A percentile compares a stretch with the other conserved stretches of the same genome.
phyloP scores from a whole-genome alignment of 495 filamentous ascomycete genomes.

The Penicillium odoratum region DNA sequence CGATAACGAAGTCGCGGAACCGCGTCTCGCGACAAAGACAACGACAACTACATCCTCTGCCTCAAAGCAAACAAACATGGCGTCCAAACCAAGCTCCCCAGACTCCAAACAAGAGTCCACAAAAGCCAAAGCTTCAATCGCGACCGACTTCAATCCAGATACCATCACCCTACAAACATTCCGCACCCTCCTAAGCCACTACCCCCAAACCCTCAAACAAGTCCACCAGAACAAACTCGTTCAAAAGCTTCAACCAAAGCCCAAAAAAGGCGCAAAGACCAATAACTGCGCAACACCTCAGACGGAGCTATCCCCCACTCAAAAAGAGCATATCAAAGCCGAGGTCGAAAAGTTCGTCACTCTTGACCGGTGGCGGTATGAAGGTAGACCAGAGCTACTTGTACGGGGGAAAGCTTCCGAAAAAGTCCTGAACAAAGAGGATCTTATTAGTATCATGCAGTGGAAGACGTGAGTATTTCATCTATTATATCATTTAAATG shows the following conservation, averaged over 20 bases:
- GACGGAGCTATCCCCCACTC: constrained; percentile 8
- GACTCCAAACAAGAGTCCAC: not conserved
- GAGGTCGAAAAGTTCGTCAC: constrained; percentile 25
- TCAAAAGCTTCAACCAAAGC: constrained; percentile 24
- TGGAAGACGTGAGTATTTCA: constrained; percentile 70
- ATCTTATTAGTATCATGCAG: constrained; percentile 54
- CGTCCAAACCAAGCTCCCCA: not conserved
- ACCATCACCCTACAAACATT: constrained; percentile 37
- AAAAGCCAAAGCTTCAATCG: not conserved
- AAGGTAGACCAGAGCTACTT: constrained; percentile 23
- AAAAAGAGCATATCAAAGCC: constrained; percentile 18
- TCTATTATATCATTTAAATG: not conserved
- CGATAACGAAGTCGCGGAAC: not conserved
- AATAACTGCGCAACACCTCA: constrained; percentile 1
- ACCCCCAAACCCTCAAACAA: constrained; percentile 31
- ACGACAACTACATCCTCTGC: too few relatives aligned
- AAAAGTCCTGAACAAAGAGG: constrained; percentile 27
- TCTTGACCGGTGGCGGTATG: constrained; percentile 41
- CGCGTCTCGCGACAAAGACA: not conserved
- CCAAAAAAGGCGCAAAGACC: constrained; percentile 16
- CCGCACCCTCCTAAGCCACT: constrained; percentile 28
- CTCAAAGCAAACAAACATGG: not conserved
- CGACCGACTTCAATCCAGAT: constrained; percentile 23
- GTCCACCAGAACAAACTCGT: constrained; percentile 25
- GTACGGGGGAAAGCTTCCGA: not conserved